Conservation (phyloP, 345 rosid species). For the Corchorus olitorius region DNA sequence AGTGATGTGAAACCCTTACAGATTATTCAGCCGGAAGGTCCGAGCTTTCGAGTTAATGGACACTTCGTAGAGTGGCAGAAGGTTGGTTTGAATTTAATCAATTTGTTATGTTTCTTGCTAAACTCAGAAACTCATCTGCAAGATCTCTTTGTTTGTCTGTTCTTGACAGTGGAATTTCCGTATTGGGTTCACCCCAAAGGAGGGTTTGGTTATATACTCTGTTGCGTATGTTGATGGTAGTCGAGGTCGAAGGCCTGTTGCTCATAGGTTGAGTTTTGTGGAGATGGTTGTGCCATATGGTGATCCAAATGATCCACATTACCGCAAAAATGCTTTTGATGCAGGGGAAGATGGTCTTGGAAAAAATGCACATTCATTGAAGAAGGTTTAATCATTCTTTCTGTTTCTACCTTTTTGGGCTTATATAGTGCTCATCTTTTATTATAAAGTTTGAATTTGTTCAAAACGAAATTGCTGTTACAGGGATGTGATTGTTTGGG, state of each 20-base stretch:
- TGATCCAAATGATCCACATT: constrained; percentile 84
- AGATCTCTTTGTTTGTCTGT: background rate
- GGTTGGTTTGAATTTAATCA: constrained; percentile 35
- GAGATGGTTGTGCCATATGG: constrained; percentile 90
- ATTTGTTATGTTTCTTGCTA: background rate
- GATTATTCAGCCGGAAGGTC: constrained; percentile 75
- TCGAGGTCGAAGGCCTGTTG: constrained; percentile 72
- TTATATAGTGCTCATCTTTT: background rate
- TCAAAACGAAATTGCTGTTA: background rate
- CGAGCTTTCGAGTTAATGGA: constrained; percentile 71
- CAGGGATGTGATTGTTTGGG: constrained; percentile 83
- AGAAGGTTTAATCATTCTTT: constrained; percentile 44
- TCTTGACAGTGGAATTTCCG: constrained; percentile 71
- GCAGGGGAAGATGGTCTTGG: constrained; percentile 87
- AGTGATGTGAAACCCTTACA: constrained; percentile 73
- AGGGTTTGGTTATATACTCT: constrained; percentile 71
- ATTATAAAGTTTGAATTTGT: constrained; percentile 1
- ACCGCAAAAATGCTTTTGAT: constrained; percentile 75
- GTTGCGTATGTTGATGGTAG: constrained; percentile 75
- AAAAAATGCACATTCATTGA: constrained; percentile 76
- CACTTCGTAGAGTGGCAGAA: constrained; percentile 73
- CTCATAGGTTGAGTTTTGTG: constrained; percentile 75
- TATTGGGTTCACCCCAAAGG: constrained; percentile 76
- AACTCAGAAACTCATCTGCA: constrained; percentile 6
- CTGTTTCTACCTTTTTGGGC: background rate